A percentile compares a stretch with the other conserved stretches of the same genome.
phyloP scores from a whole-genome alignment of 805 yeast species.

The Yarrowia porcina region DNA sequence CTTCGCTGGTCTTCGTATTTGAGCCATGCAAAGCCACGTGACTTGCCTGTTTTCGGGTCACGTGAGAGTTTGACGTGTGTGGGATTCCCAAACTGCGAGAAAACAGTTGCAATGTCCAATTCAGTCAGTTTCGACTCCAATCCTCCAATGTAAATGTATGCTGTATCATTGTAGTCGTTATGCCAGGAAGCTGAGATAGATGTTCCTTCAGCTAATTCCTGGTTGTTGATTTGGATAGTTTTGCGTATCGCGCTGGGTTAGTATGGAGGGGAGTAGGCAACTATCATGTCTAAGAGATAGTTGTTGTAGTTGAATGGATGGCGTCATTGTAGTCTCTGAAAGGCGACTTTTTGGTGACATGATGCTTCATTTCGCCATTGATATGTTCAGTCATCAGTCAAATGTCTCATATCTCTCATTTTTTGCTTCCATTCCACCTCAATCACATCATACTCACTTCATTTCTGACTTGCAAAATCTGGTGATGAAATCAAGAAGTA shows the following conservation, averaged over 20 bases:
- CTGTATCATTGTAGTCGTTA: slow-evolving; percentile 69
- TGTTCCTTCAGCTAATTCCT: slow-evolving; percentile 61
- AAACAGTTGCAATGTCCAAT: slow-evolving; percentile 69
- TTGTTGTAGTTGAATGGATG: too few relatives aligned
- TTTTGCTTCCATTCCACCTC: too few relatives aligned
- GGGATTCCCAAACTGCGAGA: slow-evolving; percentile 88
- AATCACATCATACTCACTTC: too few relatives aligned
- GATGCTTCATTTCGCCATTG: too few relatives aligned
- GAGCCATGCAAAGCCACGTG: slow-evolving; percentile 74
- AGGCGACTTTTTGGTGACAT: too few relatives aligned
- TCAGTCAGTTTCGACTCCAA: slow-evolving; percentile 64
- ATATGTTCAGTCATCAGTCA: too few relatives aligned
- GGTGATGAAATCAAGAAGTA: too few relatives aligned
- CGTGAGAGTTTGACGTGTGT: slow-evolving; percentile 67
- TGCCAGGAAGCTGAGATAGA: slow-evolving; percentile 82
- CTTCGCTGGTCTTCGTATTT: slow-evolving; percentile 81
- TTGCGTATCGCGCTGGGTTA: slow-evolving; percentile 19
- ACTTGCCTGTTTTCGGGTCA: slow-evolving; percentile 61
- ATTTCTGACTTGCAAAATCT: too few relatives aligned
- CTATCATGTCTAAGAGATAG: too few relatives aligned
- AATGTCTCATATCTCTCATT: too few relatives aligned
- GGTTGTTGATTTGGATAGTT: slow-evolving; percentile 47
- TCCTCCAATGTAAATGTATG: slow-evolving; percentile 71
- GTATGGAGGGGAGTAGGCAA: neutral
- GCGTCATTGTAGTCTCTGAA: too few relatives aligned